Evolutionary conservation across 331 rosid genomes (phyloP).

Genomic region (Quercus phellos): DNA sequence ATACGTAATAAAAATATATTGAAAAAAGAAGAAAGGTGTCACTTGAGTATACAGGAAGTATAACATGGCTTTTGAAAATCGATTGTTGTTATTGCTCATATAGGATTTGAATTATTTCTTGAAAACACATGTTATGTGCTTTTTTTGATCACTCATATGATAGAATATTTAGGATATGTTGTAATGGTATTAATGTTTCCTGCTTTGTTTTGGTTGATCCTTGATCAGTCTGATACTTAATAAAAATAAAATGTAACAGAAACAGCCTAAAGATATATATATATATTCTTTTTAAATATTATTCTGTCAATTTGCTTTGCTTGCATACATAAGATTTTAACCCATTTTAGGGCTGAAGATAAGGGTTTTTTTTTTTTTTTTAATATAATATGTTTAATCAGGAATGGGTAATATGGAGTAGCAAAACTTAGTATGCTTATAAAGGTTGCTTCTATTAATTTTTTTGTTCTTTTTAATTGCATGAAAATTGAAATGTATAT

Average conservation of each 20-base stretch:
- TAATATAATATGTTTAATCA: neutral
- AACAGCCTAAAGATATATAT: neutral
- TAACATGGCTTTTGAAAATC: neutral
- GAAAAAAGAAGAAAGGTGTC: too few species aligned
- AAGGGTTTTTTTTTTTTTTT: neutral
- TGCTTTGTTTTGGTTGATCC: neutral
- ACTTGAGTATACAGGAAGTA: too few species aligned
- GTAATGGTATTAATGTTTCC: neutral
- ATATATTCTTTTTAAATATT: too few species aligned
- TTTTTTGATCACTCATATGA: neutral
- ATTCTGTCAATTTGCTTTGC: neutral
- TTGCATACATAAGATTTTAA: neutral
- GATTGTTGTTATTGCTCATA: neutral
- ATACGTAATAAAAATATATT: too few species aligned
- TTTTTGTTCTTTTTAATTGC: neutral
- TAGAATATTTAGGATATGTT: neutral
- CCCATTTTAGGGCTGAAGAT: neutral
- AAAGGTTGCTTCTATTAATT: neutral
- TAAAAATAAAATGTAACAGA: neutral
- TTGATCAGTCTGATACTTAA: neutral
- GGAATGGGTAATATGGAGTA: neutral
- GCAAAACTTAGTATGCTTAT: neutral
- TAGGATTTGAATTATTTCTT: neutral
- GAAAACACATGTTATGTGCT: neutral
- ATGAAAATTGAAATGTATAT: constrained; percentile 1